phyloP scores from a whole-genome alignment of 192 early-diverging fungal genomes.

The Obelidium mucronatum region DNA sequence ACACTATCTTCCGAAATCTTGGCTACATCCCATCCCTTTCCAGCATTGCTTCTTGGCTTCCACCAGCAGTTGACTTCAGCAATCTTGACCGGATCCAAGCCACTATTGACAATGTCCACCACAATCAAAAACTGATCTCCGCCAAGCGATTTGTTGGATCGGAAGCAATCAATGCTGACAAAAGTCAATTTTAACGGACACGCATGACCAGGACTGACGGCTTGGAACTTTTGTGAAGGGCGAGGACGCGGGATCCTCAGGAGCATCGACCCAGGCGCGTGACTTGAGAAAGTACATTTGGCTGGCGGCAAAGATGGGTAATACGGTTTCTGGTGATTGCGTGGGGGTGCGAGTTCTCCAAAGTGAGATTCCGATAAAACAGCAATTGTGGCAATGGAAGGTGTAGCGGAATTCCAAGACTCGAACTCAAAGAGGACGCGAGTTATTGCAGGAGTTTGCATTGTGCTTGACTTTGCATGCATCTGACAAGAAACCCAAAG shows the following conservation, averaged over 20 bases:
- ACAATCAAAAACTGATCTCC: constrained; percentile 23
- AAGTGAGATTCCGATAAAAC: constrained; percentile 27
- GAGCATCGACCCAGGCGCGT: not conserved
- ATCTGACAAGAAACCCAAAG: constrained; percentile 3
- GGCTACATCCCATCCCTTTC: not conserved
- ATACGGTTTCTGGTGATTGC: not conserved
- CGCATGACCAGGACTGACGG: not conserved
- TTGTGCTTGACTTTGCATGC: constrained; percentile 20
- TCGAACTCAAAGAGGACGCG: constrained; percentile 23
- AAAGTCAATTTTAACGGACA: constrained; percentile 19
- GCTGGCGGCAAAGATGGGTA: not conserved
- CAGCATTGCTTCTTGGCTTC: not conserved
- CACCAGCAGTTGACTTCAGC: constrained; percentile 10
- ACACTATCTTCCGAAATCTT: constrained; percentile 10
- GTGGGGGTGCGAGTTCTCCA: constrained; percentile 17
- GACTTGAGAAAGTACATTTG: not conserved
- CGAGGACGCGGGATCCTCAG: constrained; percentile 22
- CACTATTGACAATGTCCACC: constrained; percentile 11
- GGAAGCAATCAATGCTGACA: constrained; percentile 30
- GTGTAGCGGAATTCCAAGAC: not conserved
- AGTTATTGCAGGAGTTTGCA: constrained; percentile 4
- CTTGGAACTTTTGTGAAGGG: constrained; percentile 16
- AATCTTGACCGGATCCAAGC: constrained; percentile 3
- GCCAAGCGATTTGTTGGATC: constrained; percentile 1
- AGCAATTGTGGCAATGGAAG: not conserved